Base-by-base conservation (phyloP, 164 flowering plant genomes). In the Tetracentron sinense region DNA sequence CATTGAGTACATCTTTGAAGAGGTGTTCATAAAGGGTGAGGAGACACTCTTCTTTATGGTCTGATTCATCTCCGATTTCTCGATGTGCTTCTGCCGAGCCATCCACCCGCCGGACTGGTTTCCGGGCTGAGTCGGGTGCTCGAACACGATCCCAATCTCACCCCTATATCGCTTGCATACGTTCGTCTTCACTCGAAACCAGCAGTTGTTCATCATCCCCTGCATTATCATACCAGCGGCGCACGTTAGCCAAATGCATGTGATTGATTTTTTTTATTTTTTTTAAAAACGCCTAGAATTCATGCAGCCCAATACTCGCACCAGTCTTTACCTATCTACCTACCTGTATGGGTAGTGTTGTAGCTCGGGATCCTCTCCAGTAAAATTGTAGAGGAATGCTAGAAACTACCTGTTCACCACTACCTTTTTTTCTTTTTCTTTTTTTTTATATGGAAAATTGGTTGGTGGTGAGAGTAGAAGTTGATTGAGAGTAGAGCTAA, bases 181-280 rank as follows among this genome's bases (percentile, higher is more conserved):
- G 54, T 81, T 84, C 28, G 79, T 81, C 63, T 82, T 93, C 38
- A 93, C 92, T 22, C 87, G 74, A 78, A 90, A 93, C 98, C 98
- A 93, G 69, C 97, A 93, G 61, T 93, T 93, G 81, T 93, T 93
- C 98, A 93, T 93, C 98, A 93, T 93, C 1, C 98, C 98, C 98
- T 92, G 82, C 53, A 63, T 22, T 42, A 30, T 6, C 6, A 65
- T 21, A 44, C 48, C 46, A 63, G 22, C 10, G 7, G 19, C 6
- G 42, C 23, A 60, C 7, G 53, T 21, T 20, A 44, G 51, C 21
- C 25, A n/a, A 35, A n/a, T 19, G 14, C 6, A 21, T 12, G 47
- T 15, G 16, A 6, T 3, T 7, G 17, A 30, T 17, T 51, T 19
- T 4, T 33, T 33, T 8, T 33, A 4, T 4, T 8, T 4, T 33